Evolutionary conservation across 2,329 filamentous ascomycete species (phyloP), one percentile per base, ranked within the genome.

Genomic region (Trichoderma atroviride): DNA sequence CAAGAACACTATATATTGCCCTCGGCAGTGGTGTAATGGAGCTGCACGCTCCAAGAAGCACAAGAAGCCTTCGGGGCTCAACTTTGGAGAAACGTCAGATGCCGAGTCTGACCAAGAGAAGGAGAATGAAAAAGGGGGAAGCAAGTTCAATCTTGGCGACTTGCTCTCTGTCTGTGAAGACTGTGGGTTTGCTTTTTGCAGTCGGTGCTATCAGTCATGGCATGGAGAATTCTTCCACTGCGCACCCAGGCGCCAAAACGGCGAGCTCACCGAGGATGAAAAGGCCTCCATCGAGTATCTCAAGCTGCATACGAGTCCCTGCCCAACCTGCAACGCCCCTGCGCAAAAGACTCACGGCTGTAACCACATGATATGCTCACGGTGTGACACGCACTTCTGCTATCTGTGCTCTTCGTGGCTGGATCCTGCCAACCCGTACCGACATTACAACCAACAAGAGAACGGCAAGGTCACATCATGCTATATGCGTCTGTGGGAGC

Each of bases 341-440:
- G 91, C 91, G 27, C 93, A 97, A 78, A 99, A 99, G 83, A 93
- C 91, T 1, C 89, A 92, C 76, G 96, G 96, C 50, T 99, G 96
- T 84, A 97, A 97, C 79, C 94, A 97, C 80, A 98, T 98, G 94
- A 92, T 91, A 61, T 97, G 95, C 81, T 93, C 91, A 78, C 90
- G 92, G 72, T 99, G 96, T 83, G 86, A 91, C 63, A 92, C 93
- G 2, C 95, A 98, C 79, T 98, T 97, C 78, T 99, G 96, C 82
- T 98, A 98, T 74, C 86, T 98, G 1, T 98, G 96, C 77, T 91
- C 91, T 0, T 86, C 89, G n/a, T 98, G 93, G 92, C 85, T 99
- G 53, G 87, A 91, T 68, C 88, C 92, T 0, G 84, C 82, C 22
- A 96, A 97, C 74, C 94, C 94, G 1, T 98, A 98, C 76, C 82